Evolutionary conservation across 495 filamentous ascomycete species (phyloP).

Genomic region (Durotheca rogersii): DNA sequence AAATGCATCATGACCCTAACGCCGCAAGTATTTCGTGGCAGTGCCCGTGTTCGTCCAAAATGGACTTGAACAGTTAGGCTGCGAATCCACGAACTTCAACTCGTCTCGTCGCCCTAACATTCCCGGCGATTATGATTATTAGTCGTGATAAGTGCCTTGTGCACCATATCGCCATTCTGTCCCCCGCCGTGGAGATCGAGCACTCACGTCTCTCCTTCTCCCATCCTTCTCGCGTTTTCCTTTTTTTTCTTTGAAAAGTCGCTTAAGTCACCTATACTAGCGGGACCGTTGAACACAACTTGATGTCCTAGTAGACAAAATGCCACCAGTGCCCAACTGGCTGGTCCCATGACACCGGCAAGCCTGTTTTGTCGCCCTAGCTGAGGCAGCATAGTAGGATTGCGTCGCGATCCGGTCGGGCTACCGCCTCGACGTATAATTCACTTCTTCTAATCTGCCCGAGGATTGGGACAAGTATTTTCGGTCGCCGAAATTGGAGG

Average conservation of each 20-base stretch:
- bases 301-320: too few species aligned
- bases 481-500: not conserved
- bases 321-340: too few species aligned
- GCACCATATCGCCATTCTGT: not conserved
- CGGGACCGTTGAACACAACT: too few species aligned
- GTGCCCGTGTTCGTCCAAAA: conserved; percentile 7
- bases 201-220: too few species aligned
- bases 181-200: too few species aligned
- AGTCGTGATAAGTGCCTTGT: not conserved
- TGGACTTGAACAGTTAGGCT: conserved; percentile 3
- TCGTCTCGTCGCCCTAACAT: conserved; percentile 1
- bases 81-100: conserved; percentile 14
- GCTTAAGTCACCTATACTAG: too few species aligned
- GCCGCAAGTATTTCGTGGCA: conserved; percentile 16
- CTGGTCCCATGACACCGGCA: too few species aligned
- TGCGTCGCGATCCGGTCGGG: too few species aligned
- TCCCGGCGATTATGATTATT: conserved; percentile 8
- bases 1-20: conserved; percentile 19
- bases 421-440: not conserved
- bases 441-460: conserved; percentile 1
- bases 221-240: too few species aligned
- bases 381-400: too few species aligned
- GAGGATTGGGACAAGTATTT: not conserved
- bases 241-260: too few species aligned
- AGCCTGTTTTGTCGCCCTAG: too few species aligned